phyloP scores from a whole-genome alignment of 1,284 basidiomycete genomes.

The Tilletia caries region DNA sequence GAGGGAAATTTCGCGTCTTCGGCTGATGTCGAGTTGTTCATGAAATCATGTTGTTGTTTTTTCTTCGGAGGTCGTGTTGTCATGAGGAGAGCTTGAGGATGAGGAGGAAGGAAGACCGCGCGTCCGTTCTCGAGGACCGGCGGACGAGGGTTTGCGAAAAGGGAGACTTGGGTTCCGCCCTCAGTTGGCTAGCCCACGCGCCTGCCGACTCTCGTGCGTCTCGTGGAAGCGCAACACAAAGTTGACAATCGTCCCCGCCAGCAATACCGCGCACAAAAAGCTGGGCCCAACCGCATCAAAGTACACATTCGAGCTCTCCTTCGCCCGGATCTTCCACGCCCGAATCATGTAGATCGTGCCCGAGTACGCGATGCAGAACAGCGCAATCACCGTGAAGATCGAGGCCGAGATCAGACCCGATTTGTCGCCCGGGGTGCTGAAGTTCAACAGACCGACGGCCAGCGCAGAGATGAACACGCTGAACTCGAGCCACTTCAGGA shows the following conservation, averaged over 20 bases:
- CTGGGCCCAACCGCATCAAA: slow-evolving; percentile 48
- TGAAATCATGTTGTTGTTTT: too few species aligned
- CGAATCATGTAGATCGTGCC: slow-evolving; percentile 84
- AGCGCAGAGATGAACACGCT: slow-evolving; percentile 61
- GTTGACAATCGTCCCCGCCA: slow-evolving; percentile 44
- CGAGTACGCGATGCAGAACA: slow-evolving; percentile 84
- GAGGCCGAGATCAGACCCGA: slow-evolving; percentile 77
- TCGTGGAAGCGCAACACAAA: slow-evolving; percentile 45
- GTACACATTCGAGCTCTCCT: slow-evolving; percentile 48
- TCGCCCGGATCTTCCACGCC: slow-evolving; percentile 64
- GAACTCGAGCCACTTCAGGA: slow-evolving; percentile 75
- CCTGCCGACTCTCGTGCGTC: slow-evolving; percentile 13
- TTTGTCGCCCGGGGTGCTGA: slow-evolving; percentile 70
- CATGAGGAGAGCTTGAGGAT: too few species aligned
- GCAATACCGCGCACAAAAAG: slow-evolving; percentile 43
- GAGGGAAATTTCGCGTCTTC: too few species aligned
- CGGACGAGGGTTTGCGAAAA: too few species aligned
- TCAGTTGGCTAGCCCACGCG: slow-evolving; percentile 8
- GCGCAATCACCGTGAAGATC: slow-evolving; percentile 81
- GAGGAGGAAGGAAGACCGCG: too few species aligned
- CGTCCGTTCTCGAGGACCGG: too few species aligned
- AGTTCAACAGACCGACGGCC: slow-evolving; percentile 66
- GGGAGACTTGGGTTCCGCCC: too few species aligned
- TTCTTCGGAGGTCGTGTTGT: too few species aligned
- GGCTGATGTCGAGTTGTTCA: too few species aligned